Evolutionary conservation across 2,329 filamentous ascomycete genomes (phyloP).

Genomic region (Talaromyces sp.): DNA sequence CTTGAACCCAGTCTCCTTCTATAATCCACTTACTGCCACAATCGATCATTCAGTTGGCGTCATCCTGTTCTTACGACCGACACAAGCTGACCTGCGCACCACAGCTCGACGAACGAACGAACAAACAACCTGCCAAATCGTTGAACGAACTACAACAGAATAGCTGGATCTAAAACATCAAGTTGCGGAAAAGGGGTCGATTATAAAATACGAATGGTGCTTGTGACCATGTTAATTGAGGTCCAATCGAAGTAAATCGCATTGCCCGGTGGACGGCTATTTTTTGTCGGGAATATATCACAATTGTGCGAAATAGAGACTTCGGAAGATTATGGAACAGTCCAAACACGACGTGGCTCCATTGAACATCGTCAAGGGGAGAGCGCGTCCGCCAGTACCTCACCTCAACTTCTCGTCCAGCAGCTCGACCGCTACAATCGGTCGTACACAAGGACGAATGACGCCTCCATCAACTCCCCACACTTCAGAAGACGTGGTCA

Average conservation of each 20-base stretch:
- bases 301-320: neutral
- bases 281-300: conserved; percentile 18
- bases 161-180: neutral
- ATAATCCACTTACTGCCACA: conserved; percentile 9
- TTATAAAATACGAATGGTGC: neutral
- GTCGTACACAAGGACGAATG: conserved; percentile 52
- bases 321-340: conserved; percentile 29
- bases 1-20: conserved; percentile 13
- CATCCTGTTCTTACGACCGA: neutral
- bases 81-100: conserved; percentile 6
- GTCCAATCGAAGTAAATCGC: conserved; percentile 11
- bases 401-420: conserved; percentile 18
- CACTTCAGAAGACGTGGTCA: conserved; percentile 55
- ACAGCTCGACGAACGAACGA: neutral
- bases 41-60: neutral
- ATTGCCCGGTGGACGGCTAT: conserved; percentile 29
- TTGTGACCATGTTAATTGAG: conserved; percentile 16
- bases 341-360: conserved; percentile 37
- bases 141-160: neutral
- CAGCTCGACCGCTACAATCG: conserved; percentile 9
- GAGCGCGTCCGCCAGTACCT: conserved; percentile 20
- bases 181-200: neutral
- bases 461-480: conserved; percentile 75
- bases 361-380: conserved; percentile 37
- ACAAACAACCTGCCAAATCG: neutral